phyloP scores from a whole-genome alignment of 1,139 yeast genomes.

The Taiozyma sp. region DNA sequence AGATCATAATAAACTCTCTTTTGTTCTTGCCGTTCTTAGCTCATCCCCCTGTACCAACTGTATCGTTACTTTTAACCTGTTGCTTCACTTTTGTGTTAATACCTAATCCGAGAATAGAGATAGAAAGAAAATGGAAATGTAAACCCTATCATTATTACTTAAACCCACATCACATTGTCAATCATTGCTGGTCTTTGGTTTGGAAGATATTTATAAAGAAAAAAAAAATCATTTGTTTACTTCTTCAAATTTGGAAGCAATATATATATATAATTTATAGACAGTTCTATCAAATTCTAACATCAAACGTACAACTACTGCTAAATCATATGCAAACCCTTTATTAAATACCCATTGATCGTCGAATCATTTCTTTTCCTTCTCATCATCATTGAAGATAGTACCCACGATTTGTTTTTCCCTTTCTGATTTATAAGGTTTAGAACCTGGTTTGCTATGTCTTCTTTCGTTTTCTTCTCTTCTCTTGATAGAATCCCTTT shows the following conservation, averaged over 20 bases:
- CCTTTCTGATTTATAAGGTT: conserved; percentile 64
- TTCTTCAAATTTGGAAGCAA: neutral
- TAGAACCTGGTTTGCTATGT: conserved; percentile 66
- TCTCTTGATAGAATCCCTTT: conserved; percentile 64
- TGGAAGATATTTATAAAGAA: neutral
- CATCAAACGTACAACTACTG: neutral
- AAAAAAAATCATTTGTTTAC: neutral
- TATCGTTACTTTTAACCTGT: neutral
- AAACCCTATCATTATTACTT: neutral
- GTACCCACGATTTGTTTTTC: conserved; percentile 82
- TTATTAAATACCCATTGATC: neutral
- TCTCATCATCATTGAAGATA: conserved; percentile 45
- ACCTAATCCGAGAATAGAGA: neutral
- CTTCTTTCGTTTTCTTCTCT: conserved; percentile 79
- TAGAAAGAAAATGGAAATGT: neutral
- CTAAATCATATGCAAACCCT: neutral
- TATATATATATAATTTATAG: neutral
- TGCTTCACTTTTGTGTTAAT: neutral
- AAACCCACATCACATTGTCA: neutral
- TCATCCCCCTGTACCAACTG: neutral
- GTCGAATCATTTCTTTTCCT: conserved; percentile 4
- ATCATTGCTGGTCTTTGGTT: conserved; percentile 1
- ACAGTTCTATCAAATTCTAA: neutral
- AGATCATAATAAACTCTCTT: conserved; percentile 3
- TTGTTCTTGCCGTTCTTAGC: neutral